Base-by-base conservation (phyloP, 441 rosid species). In the Pelargonium cotyledonis region DNA sequence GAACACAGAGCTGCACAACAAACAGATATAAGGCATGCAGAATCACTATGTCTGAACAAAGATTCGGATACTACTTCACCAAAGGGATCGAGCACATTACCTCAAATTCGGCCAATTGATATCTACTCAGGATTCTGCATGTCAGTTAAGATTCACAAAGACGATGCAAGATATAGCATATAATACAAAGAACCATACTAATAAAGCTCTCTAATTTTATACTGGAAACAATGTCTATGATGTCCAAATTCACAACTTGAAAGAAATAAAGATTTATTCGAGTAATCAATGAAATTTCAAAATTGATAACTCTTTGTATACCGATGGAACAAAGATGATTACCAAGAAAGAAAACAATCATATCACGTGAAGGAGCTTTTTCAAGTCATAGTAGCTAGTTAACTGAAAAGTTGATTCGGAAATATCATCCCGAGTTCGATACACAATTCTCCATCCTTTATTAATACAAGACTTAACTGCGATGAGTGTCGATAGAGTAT, bases 81-180 rank as follows among this genome's bases (percentile, higher is more conserved):
- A 38, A 6, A 41, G 44, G 14, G 14, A 29, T 61, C 47, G 8
- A 6, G 44, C 65, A 71, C 53, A 9, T 71, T 82, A 91, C 98
- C 98, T 94, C 95, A 9, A 87, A 91, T 83, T 94, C 96, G 57
- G 96, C 89, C 75, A 94, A 78, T 73, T 88, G 96, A 80, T 88
- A 84, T 63, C 92, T 80, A 69, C 97, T 94, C 57, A 94, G 89
- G 31, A 89, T 87, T 81, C 95, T 94, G 81, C 70, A 66, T 8
- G 63, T 64, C 65, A 68, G 87, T 89, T 77, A 91, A 88, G 89
- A 78, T 73, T 66, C 66, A 73, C 78, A 77, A 31, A 72, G 26
- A 41, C 49, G 26, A 64, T n/a, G 23, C 40, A 65, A 63, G 29
- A 46, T n/a, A n/a, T 21, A n/a, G 47, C 35, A 21, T 21, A 66